Percentiles rank a stretch among this genome's conserved stretches.
Conservation (phyloP, 345 rosid species). For the Corchorus olitorius region DNA sequence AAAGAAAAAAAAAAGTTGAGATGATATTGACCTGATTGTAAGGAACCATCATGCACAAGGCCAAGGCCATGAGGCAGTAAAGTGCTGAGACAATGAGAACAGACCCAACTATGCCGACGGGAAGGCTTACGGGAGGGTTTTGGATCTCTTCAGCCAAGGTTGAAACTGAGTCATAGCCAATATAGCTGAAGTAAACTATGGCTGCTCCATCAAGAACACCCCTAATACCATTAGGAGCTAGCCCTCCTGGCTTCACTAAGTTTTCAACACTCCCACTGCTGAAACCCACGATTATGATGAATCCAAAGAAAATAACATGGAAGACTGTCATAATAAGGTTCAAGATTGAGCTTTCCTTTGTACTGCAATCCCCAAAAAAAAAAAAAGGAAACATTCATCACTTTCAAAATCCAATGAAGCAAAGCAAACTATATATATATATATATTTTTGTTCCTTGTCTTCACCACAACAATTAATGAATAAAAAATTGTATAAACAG, state of each 20-base stretch:
- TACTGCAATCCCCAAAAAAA: conserved; percentile 51
- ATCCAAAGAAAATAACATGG: conserved; percentile 82
- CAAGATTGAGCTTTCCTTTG: conserved; percentile 86
- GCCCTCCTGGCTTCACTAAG: conserved; percentile 74
- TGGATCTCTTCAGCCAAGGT: conserved; percentile 96
- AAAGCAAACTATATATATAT: neutral
- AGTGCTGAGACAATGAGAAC: conserved; percentile 67
- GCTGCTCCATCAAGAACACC: conserved; percentile 90
- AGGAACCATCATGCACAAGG: conserved; percentile 79
- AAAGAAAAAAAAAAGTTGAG: neutral
- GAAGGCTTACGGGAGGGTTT: conserved; percentile 79
- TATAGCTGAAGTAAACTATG: conserved; percentile 82
- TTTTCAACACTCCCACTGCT: conserved; percentile 56
- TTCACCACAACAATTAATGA: conserved; percentile 10
- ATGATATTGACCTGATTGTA: conserved; percentile 60
- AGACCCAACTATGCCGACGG: conserved; percentile 81
- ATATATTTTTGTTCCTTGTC: neutral
- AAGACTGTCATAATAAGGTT: conserved; percentile 83
- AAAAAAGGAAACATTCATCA: conserved; percentile 21
- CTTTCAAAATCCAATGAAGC: conserved; percentile 28
- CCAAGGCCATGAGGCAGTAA: conserved; percentile 85
- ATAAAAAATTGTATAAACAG: neutral
- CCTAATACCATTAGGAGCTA: conserved; percentile 77
- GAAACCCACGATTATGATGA: conserved; percentile 70
- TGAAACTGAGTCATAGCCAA: conserved; percentile 91